Base-by-base conservation (phyloP, 2,329 filamentous ascomycete species). In the Lachnellula subtilissima region DNA sequence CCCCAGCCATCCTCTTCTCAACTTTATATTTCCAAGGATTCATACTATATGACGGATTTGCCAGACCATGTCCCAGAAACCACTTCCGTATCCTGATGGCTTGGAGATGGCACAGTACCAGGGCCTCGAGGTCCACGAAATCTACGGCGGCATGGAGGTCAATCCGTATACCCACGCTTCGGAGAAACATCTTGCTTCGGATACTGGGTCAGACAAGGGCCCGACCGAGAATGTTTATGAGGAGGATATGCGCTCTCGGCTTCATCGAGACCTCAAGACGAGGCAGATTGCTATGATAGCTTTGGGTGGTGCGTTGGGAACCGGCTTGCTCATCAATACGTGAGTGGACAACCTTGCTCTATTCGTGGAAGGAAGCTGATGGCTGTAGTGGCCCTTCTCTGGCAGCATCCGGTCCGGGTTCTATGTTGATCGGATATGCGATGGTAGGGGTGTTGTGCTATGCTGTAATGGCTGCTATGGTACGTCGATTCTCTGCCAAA, bases 381-480 rank as follows among this genome's bases (percentile, higher is more conserved):
- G 36, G 35, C 15, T 55, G 42, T 48, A 66, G 64, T 45, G 79
- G 61, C 70, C 76, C 62, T 37, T 56, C 50, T 53, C 53, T 65
- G 1, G 78, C 74, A 74, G 56, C 71, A 75, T 39, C 73, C 79
- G 53, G 76, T 73, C 87, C 87, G 50, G 87, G 76, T 19, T 83
- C 86, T 9, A 83, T 90, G 69, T 78, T 90, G 63, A 86, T 91
- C 69, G 85, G 85, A 9, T 91, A 90, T 73, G 77, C 81, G 39
- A 70, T 87, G 59, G 80, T 89, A 62, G 87, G 87, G 62, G 73
- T 86, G 48, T 73, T 94, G 57, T 89, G 93, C 62, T 94, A 85
- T 72, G 75, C 91, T 43, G 89, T 94, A 64, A 91, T 94, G 88
- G 85, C 85, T 56, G 86, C 83, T 55, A 82, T 94, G 55, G 65